Base-by-base conservation (phyloP, 2,329 filamentous ascomycete species). In the Phialocephala sp. region DNA sequence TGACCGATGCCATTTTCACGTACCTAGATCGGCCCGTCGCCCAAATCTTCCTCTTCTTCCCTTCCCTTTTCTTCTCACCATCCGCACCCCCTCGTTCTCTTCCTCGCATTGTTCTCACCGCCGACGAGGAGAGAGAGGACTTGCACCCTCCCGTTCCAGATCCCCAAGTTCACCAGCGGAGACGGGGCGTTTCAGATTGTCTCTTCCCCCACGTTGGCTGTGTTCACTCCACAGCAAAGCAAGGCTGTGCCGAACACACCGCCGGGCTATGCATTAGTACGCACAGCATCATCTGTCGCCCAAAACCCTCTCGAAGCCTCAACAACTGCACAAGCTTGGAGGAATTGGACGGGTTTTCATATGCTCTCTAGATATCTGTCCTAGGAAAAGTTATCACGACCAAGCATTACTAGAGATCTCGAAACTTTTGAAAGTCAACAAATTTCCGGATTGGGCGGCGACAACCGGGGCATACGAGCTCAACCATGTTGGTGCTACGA, bases 401-500 rank as follows among this genome's bases (percentile, higher is more conserved):
- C 1, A 54, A 18, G 24, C 3, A 32, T 2, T 24, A 22, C 20
- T 22, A 8, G 20, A 24, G n/a, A 11, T 24, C 45, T 24, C 11
- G 11, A 24, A 50, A 8, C 8, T 54, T 18, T 35, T 18, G 8
- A 11, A 54, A 54, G 50, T 54, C 24, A 35, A 54, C 14, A 54
- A 35, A 32, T 18, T 54, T 15, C 50, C 50, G 22, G 22, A 54
- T 54, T 35, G 15, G 50, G 50, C 24, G 32, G 24, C 24, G 12
- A 18, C 50, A 35, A 54, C 50, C 15, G 50, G 50, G 12, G 24
- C 18, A 54, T 11, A 52, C 55, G 8, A 22, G 20, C 32, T 39
- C 55, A 37, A 64, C 32, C 22, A 68, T 68, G 66, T 55, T 64
- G 63, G 57, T 52, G 60, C 27, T 65, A 61, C 63, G 60, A 61